Percentiles rank a stretch among this genome's conserved stretches.
phyloP scores from a whole-genome alignment of 108 stramenopile genomes.

The Cyclotella sp. region DNA sequence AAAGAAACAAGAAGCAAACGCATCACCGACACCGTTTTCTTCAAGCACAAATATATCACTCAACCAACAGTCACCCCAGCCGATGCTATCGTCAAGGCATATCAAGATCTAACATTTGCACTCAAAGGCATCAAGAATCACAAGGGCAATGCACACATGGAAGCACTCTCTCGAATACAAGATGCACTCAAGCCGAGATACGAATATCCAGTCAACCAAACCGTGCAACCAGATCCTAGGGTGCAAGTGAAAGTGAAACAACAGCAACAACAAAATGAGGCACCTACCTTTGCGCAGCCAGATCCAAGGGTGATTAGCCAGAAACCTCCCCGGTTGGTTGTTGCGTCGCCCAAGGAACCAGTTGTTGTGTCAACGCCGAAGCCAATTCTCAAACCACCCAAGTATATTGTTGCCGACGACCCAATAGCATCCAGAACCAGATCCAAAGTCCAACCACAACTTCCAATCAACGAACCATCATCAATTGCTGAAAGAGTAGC shows the following conservation, averaged over 20 bases:
- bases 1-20: conserved; percentile 3
- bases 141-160: conserved; percentile 8
- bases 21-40: no score
- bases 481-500: conserved; percentile 8
- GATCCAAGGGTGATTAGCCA: conserved; percentile 13
- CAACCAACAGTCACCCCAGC: conserved; percentile 4
- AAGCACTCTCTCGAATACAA: not conserved
- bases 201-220: not conserved
- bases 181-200: conserved; percentile 5
- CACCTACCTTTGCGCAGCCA: conserved; percentile 2
- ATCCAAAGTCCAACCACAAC: not conserved
- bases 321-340: not conserved
- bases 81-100: conserved; percentile 7
- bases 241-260: no score
- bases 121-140: conserved; percentile 3
- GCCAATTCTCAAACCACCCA: no score
- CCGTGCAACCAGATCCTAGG: no score
- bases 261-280: no score
- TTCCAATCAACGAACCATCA: not conserved
- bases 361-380: not conserved
- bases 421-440: not conserved
- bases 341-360: not conserved
- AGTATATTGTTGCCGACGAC: not conserved
- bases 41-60: no score
- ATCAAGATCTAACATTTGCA: conserved; percentile 3